Evolutionary conservation across 805 yeast species (phyloP), one percentile per base, ranked within the genome.

Genomic region (Jamesozyma jinghongensis): DNA sequence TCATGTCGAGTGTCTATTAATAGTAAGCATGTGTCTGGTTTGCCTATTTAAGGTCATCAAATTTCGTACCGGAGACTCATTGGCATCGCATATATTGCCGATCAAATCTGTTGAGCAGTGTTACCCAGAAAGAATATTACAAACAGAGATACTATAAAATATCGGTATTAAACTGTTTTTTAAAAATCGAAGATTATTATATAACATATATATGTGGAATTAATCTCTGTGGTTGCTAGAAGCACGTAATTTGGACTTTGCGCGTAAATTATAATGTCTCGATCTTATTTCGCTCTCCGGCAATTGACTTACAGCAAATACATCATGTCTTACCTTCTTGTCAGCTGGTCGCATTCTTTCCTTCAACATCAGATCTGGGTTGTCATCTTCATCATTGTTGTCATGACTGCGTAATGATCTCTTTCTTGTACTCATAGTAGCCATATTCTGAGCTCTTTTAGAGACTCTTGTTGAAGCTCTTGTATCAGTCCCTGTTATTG

Each of bases 241-340:
- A 4, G 40, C 35, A 35, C 54, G 53, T 12, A 57, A 44, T 40
- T 58, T 57, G 4, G 63, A 59, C 46, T 53, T 56, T 5, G 62
- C 58, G 14, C 63, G 50, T 26, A 59, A 40, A 43, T 59, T 59
- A 43, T 59, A 59, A 40, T 57, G 61, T 3, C 52, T 47, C 1
- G 63, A 57, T 30, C 63, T 43, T 31, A 51, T 56, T 16, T 57
- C 63, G 32, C 50, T 44, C 27, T 50, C 56, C 7, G 61, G 60
- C 5, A 51, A 19, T 3, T 42, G 49, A 26, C 45, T 42, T 8
- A 46, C 20, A 14, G 56, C 52, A 22, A 49, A 38, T 4, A 48
- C 55, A 32, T 52, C 60, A 5, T 57, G 53, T 30, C 57, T 48
- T n/a, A 52, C 53, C 31, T 52, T 57, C 38, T 54, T 57, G 20